A percentile compares a stretch with the other conserved stretches of the same genome.
Evolutionary conservation across 225 moss, liverwort and hornwort species (phyloP).

Genomic region (Sphagnum contortum): DNA sequence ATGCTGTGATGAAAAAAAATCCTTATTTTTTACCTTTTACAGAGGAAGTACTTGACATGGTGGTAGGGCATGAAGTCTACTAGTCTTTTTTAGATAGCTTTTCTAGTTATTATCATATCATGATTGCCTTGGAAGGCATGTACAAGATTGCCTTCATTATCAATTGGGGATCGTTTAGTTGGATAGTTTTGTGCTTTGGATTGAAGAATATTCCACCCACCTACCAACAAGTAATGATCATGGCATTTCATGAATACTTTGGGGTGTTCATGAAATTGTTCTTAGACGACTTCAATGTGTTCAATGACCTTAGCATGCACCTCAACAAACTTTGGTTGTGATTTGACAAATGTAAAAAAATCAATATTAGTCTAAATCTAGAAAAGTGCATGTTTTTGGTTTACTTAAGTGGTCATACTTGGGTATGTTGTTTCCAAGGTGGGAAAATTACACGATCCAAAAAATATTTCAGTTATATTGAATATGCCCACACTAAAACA

Average conservation of each 20-base stretch:
- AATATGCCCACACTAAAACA: too few relatives aligned
- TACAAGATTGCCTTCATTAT: not conserved
- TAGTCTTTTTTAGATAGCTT: slow-evolving; percentile 1
- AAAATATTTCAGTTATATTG: too few relatives aligned
- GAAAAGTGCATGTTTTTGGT: slow-evolving; percentile 4
- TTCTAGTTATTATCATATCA: not conserved
- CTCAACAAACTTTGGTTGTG: not conserved
- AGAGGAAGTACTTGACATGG: not conserved
- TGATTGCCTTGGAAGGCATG: not conserved
- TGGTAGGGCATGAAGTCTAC: slow-evolving; percentile 1
- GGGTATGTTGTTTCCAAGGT: not conserved
- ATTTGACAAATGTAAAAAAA: not conserved
- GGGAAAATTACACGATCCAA: not conserved
- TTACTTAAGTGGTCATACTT: not conserved
- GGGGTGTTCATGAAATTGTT: slow-evolving; percentile 3
- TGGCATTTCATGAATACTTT: not conserved
- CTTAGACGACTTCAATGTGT: slow-evolving; percentile 8
- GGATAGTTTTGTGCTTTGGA: too few relatives aligned
- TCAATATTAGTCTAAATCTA: not conserved
- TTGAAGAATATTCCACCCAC: too few relatives aligned
- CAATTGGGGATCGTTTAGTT: too few relatives aligned
- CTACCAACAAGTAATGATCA: not conserved
- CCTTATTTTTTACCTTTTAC: not conserved
- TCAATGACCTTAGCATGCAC: not conserved
- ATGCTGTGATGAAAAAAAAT: not conserved